Evolutionary conservation across 2,329 filamentous ascomycete genomes (phyloP), one percentile per base, ranked within the genome.

Genomic region (Verticillium nubilum): DNA sequence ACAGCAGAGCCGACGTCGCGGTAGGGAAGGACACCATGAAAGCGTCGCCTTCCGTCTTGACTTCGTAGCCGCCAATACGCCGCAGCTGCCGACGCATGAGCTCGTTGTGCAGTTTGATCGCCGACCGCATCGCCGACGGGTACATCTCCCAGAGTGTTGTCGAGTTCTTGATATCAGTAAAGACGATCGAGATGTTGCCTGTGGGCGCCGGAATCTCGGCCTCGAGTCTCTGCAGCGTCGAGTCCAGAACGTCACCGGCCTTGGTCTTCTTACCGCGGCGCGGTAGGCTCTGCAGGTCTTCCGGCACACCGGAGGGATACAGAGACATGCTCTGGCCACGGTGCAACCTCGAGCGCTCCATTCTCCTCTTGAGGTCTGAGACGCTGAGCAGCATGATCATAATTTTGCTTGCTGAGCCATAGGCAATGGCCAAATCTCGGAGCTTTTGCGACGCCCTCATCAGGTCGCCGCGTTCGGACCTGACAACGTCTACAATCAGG

Each of bases 1-100:
- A 99, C 7, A 99, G 82, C 55, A 99, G 78, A 5, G 95, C 95
- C 9, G 93, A 95, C 1, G 95, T 98, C 2, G 95, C 92, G 0
- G 95, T 98, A 1, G 93, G 91, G 74, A 99, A 99, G 10, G 94
- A 96, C 31, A 99, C 95, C 93, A 99, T 98, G 70, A 99, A 99
- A 9, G 95, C 95, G 75, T 99, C 95, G 66, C 95, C 95, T 91
- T 99, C 95, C 19, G 95, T 99, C 81, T 99, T 99, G 74, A 99
- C 95, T 76, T 99, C 95, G 70, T 97, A 99, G 1, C 95, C 95
- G 69, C 95, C 95, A 67, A 97, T 96, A 63, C 93, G 89, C 56
- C 95, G 88, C 66, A 99, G 79, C 71, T 98, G 94, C 59, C 95
- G 86, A 65, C 95, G 89, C 89, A 99, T 96, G 53, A 97, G 86